These are phyloP conservation scores for Puccinellia tenuiflora DNA, from an alignment of 176 grass and related monocot species.

Conservation along the genomic window DNA sequence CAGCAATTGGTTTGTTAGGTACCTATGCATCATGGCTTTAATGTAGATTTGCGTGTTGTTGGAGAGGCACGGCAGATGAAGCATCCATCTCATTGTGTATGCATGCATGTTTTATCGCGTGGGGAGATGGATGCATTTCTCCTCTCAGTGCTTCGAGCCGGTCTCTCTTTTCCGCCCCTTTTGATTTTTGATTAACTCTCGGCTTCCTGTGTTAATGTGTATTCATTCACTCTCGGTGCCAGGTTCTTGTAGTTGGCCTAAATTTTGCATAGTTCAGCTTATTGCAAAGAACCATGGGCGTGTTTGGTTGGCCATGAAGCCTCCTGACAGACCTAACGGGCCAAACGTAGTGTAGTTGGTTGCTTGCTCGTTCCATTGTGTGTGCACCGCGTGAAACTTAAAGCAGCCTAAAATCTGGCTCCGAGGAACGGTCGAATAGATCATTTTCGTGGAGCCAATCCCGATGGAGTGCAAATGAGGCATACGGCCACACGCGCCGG, in stretches of 20 bases:
- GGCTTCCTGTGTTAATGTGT: background rate
- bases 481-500: too few species aligned
- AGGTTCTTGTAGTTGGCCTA: background rate
- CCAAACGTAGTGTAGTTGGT: too few species aligned
- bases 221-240: background rate
- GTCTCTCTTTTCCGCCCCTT: background rate
- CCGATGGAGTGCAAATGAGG: too few species aligned
- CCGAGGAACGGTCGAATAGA: too few species aligned
- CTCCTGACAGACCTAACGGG: too few species aligned
- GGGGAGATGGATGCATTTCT: background rate
- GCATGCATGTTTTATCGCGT: background rate
- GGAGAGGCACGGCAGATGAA: background rate
- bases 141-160: background rate
- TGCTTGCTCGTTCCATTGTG: too few species aligned
- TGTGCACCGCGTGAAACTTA: too few species aligned
- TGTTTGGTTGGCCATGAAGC: too few species aligned
- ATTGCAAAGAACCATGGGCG: background rate
- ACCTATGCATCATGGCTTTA: conserved; percentile 2
- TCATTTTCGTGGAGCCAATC: too few species aligned
- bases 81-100: background rate
- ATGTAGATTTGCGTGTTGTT: background rate
- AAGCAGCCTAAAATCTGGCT: too few species aligned
- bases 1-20: background rate
- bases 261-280: background rate
- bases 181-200: background rate